Evolutionary conservation across 176 grass and related monocot species (phyloP), one percentile per base, ranked within the genome.

Genomic region (Typha latifolia): DNA sequence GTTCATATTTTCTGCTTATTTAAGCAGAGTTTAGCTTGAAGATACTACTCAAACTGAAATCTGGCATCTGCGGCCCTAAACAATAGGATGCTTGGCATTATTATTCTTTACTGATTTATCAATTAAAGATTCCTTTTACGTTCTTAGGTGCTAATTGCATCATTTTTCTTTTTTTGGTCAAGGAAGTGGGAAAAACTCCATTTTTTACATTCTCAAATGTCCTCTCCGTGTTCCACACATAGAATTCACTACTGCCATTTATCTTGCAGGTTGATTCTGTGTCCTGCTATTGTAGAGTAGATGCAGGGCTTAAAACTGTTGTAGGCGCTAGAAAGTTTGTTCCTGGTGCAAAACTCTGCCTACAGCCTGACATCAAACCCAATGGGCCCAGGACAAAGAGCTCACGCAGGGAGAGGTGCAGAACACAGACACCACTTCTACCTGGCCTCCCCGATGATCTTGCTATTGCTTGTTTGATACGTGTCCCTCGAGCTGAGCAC

Each of bases 361-460:
- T 87, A 74, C 90, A 95, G 68, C 86, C 90, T 18, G 82, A 85
- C 49, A 83, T 91, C 29, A 96, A 84, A 85, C 91, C 77, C 21
- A 88, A 67, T 67, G 80, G 81, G 15, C 80, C 69, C 49, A 85
- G 84, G 23, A 67, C 76, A 18, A 79, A 77, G 70, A 88, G 52
- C 67, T 88, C 87, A 53, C 81, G 87, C 51, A 88, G 71, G 61
- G 91, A 96, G 53, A 80, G 84, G 49, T 75, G 32, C 15, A 74
- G 77, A 61, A 69, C 67, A 52, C 91, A 86, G 51, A 69, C 84
- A 4, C 87, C 91, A 70, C 77, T 96, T 32, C 68, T 96, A 14
- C 87, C 91, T 82, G 87, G 91, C 67, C 84, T 96, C 51, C 91
- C 91, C 59, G 91, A 96, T 68, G 91, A 96, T 78, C 71, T 96